Base-by-base conservation (phyloP, 352 stramenopile species). In the Pelagophyceae sp. region DNA sequence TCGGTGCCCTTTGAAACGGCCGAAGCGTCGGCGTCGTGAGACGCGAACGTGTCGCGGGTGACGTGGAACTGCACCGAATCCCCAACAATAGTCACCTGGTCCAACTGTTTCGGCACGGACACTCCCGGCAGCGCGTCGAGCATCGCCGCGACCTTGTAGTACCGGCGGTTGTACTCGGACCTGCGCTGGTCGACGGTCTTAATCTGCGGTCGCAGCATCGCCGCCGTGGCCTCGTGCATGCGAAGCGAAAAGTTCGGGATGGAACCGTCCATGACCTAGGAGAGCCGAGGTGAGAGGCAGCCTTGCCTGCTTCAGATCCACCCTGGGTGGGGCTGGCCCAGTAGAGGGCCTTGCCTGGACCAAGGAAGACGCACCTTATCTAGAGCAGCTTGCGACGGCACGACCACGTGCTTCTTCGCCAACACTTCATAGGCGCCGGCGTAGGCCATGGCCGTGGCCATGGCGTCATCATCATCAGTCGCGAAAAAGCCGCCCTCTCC, bases 401-500 rank as follows among this genome's bases (percentile, higher is more conserved):
- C 83, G 20, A 81, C 85, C 29, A 81, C 81, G 81, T 91, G 87
- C 79, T 91, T 91, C 0, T 29, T 58, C 5, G 76, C 29, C 50
- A 88, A 82, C 33, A 74, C 79, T 75, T 91, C 87, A 79, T 91
- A 91, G 51, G 86, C 86, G 69, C 87, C 87, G 45, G 87, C 84
- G 45, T 90, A 89, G 60, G 87, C 84, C 25, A 87, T 87, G 64
- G 80, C 83, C 76, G 85, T 79, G 15, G 86, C 85, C 29, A 85
- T 83, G 77, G 89, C 87, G 35, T 86, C 76, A 6, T 84, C 72
- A 78, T 90, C 85, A 69, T 87, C 83, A 0, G 86, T 90, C 1
- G 87, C 75, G 31, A 92, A 75, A 76, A 92, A 91, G 76, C 87
- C 87, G 37, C 87, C 87, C 76, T 92, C 87, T 72, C 87, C 87